A percentile compares a stretch with the other conserved stretches of the same genome.
Conservation (phyloP, 164 flowering plant genomes). For the Echeveria elegans region DNA sequence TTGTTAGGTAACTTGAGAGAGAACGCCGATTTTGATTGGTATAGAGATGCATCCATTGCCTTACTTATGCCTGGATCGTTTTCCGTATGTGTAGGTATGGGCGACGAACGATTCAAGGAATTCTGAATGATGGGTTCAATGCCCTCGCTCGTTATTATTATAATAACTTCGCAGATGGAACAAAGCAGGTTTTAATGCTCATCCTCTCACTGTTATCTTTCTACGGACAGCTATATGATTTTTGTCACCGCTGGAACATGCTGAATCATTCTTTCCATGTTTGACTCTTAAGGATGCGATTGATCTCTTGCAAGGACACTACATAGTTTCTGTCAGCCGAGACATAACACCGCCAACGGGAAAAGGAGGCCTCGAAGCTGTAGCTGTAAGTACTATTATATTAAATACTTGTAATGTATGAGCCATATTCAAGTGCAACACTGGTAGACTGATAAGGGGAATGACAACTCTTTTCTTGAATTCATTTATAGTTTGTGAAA, state of each 20-base stretch:
- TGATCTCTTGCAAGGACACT: slow-evolving; percentile 93
- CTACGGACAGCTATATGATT: neutral
- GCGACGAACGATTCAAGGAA: slow-evolving; percentile 67
- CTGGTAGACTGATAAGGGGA: too few relatives aligned
- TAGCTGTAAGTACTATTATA: slow-evolving; percentile 56
- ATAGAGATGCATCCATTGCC: neutral
- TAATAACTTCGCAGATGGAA: slow-evolving; percentile 87
- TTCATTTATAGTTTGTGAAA: too few relatives aligned
- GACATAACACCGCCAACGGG: slow-evolving; percentile 50
- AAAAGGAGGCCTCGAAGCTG: slow-evolving; percentile 51
- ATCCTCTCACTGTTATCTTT: neutral
- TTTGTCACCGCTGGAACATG: neutral
- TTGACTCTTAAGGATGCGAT: slow-evolving; percentile 65
- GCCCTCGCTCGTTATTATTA: slow-evolving; percentile 85
- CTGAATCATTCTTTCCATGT: slow-evolving; percentile 2
- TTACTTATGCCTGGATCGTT: neutral
- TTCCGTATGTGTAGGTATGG: slow-evolving; percentile 56
- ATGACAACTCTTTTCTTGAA: too few relatives aligned
- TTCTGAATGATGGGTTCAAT: slow-evolving; percentile 67
- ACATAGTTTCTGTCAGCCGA: slow-evolving; percentile 63
- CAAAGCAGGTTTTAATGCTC: slow-evolving; percentile 58
- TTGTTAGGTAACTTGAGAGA: slow-evolving; percentile 46
- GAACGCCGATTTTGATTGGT: neutral
- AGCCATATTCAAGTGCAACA: too few relatives aligned
- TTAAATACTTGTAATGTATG: neutral